phyloP scores from a whole-genome alignment of 768 basidiomycete genomes.

The Leucocoprinus birnbaumii region DNA sequence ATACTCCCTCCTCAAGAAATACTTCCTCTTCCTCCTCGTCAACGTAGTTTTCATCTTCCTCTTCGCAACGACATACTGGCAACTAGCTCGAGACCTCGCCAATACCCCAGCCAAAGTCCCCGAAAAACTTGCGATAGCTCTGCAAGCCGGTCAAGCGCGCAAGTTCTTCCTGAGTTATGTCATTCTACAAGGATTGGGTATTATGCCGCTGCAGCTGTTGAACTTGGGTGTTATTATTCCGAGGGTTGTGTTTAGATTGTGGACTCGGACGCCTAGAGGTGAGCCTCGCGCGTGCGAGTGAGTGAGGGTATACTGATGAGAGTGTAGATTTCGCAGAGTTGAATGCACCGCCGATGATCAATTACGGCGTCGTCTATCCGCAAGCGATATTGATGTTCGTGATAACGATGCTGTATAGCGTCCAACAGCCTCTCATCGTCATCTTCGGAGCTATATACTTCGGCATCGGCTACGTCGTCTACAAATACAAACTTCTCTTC shows the following conservation, averaged over 20 bases:
- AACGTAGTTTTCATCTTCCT: constrained; percentile 96
- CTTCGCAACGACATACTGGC: constrained; percentile 88
- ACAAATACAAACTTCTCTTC: constrained; percentile 97
- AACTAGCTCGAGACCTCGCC: constrained; percentile 87
- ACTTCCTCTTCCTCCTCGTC: constrained; percentile 88
- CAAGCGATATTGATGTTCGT: constrained; percentile 96
- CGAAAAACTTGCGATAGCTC: constrained; percentile 82
- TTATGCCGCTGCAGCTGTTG: constrained; percentile 94
- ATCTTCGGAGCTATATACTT: constrained; percentile 97
- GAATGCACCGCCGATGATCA: constrained; percentile 97
- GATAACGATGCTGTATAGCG: constrained; percentile 92
- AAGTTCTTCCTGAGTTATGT: constrained; percentile 87
- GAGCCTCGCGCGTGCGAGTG: constrained; percentile 13
- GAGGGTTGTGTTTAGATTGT: constrained; percentile 63
- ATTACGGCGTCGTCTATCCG: constrained; percentile 96
- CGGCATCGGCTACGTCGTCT: constrained; percentile 92
- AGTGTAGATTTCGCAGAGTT: constrained; percentile 87
- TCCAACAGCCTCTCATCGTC: constrained; percentile 92
- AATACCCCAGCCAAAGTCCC: constrained; percentile 94
- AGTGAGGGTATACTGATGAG: not conserved
- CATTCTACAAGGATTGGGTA: constrained; percentile 85
- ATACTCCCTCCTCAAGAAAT: constrained; percentile 90
- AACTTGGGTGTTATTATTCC: constrained; percentile 90
- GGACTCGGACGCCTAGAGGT: constrained; percentile 92
- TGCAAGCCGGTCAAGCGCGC: constrained; percentile 75